Conservation (phyloP, 1,284 basidiomycete genomes). For the Pyrrhoderma noxium region DNA sequence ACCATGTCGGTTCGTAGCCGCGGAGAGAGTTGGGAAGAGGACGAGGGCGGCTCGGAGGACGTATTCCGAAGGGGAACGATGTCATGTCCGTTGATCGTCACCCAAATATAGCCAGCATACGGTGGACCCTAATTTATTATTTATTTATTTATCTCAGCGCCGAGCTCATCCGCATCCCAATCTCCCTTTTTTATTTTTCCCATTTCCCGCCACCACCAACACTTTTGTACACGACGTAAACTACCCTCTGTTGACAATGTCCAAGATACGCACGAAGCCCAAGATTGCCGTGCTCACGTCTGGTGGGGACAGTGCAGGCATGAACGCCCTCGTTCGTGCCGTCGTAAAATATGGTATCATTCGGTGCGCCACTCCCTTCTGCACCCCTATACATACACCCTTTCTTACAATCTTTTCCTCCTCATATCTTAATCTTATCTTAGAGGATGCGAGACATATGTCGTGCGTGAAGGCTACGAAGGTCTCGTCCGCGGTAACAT, state of each 20-base stretch:
- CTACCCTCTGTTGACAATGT: too few relatives aligned
- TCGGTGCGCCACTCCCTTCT: constrained; percentile 48
- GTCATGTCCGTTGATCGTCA: too few relatives aligned
- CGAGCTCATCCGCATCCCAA: too few relatives aligned
- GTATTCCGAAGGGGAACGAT: too few relatives aligned
- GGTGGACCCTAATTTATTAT: too few relatives aligned
- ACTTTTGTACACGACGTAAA: background rate
- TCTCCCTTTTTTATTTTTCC: background rate
- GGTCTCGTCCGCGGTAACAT: constrained; percentile 77
- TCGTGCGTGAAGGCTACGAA: constrained; percentile 96
- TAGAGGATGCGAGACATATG: constrained; percentile 88
- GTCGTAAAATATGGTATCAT: constrained; percentile 87
- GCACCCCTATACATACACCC: background rate
- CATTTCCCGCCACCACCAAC: constrained; percentile 2
- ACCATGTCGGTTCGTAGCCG: constrained; percentile 45
- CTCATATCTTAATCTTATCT: background rate
- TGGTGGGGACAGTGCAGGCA: constrained; percentile 95
- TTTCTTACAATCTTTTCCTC: constrained; percentile 11
- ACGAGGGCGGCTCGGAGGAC: too few relatives aligned
- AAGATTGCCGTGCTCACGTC: constrained; percentile 91
- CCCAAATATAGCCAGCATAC: too few relatives aligned
- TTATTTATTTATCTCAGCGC: too few relatives aligned
- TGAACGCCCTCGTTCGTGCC: constrained; percentile 92
- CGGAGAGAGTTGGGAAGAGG: background rate
- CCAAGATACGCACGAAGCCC: constrained; percentile 34